These are phyloP conservation scores for Sechiopsis laciniata DNA, from an alignment of 306 rosid species.

Conservation along the genomic window DNA sequence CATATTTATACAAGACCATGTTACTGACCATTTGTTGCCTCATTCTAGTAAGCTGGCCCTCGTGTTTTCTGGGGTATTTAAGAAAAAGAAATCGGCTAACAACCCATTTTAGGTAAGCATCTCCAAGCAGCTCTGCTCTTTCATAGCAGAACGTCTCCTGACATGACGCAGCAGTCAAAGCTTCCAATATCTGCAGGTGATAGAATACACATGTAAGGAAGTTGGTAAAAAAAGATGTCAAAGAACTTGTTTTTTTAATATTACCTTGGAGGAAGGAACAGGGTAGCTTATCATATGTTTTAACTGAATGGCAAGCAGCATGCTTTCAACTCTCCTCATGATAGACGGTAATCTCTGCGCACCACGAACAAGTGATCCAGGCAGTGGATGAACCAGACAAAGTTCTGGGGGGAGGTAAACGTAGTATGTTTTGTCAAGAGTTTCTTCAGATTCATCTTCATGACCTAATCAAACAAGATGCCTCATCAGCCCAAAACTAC, in stretches of 20 bases:
- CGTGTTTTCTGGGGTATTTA: conserved; percentile 93
- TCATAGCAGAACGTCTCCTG: conserved; percentile 99
- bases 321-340: conserved; percentile 99
- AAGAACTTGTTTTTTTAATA: background rate
- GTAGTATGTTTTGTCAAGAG: conserved; percentile 82
- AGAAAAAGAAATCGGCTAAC: conserved; percentile 93
- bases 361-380: conserved; percentile 94
- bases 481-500: conserved; percentile 22
- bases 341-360: conserved; percentile 96
- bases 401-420: conserved; percentile 96
- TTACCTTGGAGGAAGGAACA: conserved; percentile 71
- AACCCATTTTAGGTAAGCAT: conserved; percentile 96
- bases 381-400: conserved; percentile 83
- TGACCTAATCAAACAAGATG: conserved; percentile 37
- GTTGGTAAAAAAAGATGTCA: background rate
- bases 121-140: conserved; percentile 99
- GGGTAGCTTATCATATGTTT: conserved; percentile 60
- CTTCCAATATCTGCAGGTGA: conserved; percentile 78
- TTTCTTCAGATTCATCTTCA: conserved; percentile 74
- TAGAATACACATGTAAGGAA: conserved; percentile 8
- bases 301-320: conserved; percentile 88
- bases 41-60: conserved; percentile 99
- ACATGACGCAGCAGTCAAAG: conserved; percentile 98
- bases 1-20: conserved; percentile 84
- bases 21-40: conserved; percentile 98